Evolutionary conservation across 768 basidiomycete species (phyloP), one percentile per base, ranked within the genome.

Genomic region (Tulasnella sp.): DNA sequence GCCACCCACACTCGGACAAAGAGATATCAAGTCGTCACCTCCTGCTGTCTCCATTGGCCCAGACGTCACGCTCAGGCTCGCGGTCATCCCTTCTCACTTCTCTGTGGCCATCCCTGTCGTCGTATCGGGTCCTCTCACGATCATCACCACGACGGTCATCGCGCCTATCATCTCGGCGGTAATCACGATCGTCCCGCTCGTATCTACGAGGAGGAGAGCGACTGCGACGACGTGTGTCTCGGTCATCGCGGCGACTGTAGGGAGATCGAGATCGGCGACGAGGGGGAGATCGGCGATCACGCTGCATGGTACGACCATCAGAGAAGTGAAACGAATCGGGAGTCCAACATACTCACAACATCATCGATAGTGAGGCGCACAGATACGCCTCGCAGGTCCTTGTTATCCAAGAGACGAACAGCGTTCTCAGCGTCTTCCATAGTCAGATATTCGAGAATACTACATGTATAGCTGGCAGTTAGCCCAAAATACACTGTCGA

Each of bases 361-460:
- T 84, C 82, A 50, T 85, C 81, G 32, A 80, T 67, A 29, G 78
- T 76, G 27, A 95, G 86, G 59, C 84, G 82, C 56, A 92, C 88
- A 51, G 80, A 77, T 54, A 84, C 77, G 61, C 91, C 91, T 65
- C 91, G 88, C 47, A 96, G 82, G 65, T 96, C 93, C 65, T 82
- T 87, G 63, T 85, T 85, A 66, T 89, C 85, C 38, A 97, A 76
- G 32, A 86, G 85, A 69, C 83, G 86, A 65, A 93, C 81, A n/a
- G 95, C 95, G 64, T 87, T 85, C 42, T 97, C 93, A 47, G 92
- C 92, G 66, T 98, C 95, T 4, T 88, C 88, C 58, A 88, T 78
- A 51, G 82, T 84, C 8, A 88, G 75, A 72, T 91, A 98, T 71
- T 97, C 95, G 47, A 98, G 82, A 67, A 96, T 79, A 48, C 95